phyloP scores from a whole-genome alignment of 768 basidiomycete genomes.

The Tricholoma terreum region DNA sequence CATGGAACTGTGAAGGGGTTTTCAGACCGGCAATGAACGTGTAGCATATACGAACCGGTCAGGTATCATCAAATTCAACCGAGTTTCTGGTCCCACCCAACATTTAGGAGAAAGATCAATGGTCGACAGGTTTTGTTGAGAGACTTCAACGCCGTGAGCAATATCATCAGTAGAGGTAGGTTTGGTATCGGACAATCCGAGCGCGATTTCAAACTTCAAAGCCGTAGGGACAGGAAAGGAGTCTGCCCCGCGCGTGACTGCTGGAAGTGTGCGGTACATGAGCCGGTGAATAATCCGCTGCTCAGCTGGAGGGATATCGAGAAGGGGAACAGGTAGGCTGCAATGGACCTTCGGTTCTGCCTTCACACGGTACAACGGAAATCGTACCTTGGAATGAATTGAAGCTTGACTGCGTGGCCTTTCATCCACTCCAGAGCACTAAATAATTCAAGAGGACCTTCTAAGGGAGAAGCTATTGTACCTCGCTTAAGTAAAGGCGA shows the following conservation, averaged over 20 bases:
- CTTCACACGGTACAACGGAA: not conserved
- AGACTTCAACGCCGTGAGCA: not conserved
- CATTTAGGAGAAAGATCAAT: conserved; percentile 23
- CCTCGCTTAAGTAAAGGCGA: conserved; percentile 30
- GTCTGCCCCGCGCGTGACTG: not conserved
- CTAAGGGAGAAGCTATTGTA: conserved; percentile 47
- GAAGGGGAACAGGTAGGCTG: conserved; percentile 17
- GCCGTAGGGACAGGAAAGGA: not conserved
- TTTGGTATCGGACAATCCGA: conserved; percentile 12
- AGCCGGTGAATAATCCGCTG: conserved; percentile 44
- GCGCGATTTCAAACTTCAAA: conserved; percentile 40
- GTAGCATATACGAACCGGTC: conserved; percentile 41
- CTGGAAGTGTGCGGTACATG: conserved; percentile 39
- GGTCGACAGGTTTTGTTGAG: not conserved
- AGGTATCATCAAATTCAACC: conserved; percentile 52
- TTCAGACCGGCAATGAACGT: not conserved
- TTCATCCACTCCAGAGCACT: conserved; percentile 47
- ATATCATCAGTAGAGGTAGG: not conserved
- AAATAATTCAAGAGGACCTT: conserved; percentile 36
- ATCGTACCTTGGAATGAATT: conserved; percentile 54
- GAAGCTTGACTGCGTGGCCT: conserved; percentile 22
- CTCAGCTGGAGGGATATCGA: conserved; percentile 3
- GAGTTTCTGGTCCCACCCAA: conserved; percentile 33
- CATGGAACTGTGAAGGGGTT: conserved; percentile 41
- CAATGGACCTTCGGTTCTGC: not conserved